Base-by-base conservation (phyloP, 2,329 filamentous ascomycete genomes). In the Sporothrix phasma region DNA sequence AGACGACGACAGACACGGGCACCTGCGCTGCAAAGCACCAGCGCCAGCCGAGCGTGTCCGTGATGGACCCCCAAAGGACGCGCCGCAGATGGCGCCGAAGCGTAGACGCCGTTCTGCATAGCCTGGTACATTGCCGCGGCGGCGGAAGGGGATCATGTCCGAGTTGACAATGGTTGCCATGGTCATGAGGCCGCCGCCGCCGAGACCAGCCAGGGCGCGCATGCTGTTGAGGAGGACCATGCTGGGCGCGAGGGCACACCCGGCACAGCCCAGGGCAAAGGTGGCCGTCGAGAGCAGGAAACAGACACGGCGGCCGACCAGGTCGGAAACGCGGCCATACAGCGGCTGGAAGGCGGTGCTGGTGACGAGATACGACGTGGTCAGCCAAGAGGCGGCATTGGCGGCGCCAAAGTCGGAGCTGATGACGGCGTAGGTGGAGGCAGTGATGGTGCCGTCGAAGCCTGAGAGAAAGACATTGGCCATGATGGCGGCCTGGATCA, bases 81-180 rank as follows among this genome's bases (percentile, higher is more conserved):
- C 88, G 2, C 89, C 89, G 6, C 80, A 79, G 5, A 84, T 83
- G 3, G 87, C 82, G 22, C 88, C 89, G 19, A 79, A 75, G 0
- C 86, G 69, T 82, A 91, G 54, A 91, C 80, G 68, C 92, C 81
- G 72, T 91, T 92, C 70, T 90, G 79, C 67, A 79, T 79, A 3
- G 88, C 88, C 73, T 92, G 88, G 86, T 87, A 92, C 8, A 87
- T n/a, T 78, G 2, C 88, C 89, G 64, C 88, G 78, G 59, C 90
- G 84, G 19, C 87, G 79, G 56, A 92, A 76, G 0, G 88, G 82
- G 3, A 92, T 82, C 29, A 90, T 79, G 72, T 92, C 89, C 67
- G 83, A 88, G 68, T 92, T 73, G 56, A 92, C 73, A 61, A 92
- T 89, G 51, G 80, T 83, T 17, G 87, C 86, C 86, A 90, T 83